A percentile compares a stretch with the other conserved stretches of the same genome.
Conservation (phyloP, 139 green algal species). For the Penium margaritaceum region DNA sequence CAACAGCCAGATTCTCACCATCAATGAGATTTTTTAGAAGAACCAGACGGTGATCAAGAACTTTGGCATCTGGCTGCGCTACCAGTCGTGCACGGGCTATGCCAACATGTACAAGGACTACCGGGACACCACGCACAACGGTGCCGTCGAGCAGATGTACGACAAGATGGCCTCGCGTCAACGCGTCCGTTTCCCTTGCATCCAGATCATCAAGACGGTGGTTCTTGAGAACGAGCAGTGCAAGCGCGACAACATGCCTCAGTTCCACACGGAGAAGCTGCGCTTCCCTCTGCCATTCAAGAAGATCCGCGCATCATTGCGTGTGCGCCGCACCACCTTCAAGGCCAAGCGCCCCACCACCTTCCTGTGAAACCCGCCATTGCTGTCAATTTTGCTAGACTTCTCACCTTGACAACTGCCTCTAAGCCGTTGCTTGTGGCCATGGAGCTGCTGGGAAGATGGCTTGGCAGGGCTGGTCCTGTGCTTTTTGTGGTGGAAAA, state of each 20-base stretch:
- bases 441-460: no score
- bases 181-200: conserved; percentile 67
- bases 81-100: conserved; percentile 83
- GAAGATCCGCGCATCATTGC: conserved; percentile 3
- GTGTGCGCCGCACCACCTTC: conserved; percentile 31
- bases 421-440: no score
- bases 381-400: no score
- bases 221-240: conserved; percentile 63
- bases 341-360: conserved; percentile 9
- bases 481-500: no score
- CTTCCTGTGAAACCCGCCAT: no score
- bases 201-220: conserved; percentile 95
- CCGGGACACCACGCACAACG: conserved; percentile 92
- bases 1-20: conserved; percentile 90
- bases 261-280: conserved; percentile 82
- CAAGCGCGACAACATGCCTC: conserved; percentile 78
- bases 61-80: conserved; percentile 95
- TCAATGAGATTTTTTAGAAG: conserved; percentile 95
- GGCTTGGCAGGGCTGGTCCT: no score
- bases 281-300: conserved; percentile 17
- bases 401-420: no score
- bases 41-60: conserved; percentile 92
- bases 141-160: conserved; percentile 87
- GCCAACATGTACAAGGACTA: conserved; percentile 99
- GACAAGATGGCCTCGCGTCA: conserved; percentile 91